Base-by-base conservation (phyloP, 495 filamentous ascomycete genomes). In the Extremus antarcticus region DNA sequence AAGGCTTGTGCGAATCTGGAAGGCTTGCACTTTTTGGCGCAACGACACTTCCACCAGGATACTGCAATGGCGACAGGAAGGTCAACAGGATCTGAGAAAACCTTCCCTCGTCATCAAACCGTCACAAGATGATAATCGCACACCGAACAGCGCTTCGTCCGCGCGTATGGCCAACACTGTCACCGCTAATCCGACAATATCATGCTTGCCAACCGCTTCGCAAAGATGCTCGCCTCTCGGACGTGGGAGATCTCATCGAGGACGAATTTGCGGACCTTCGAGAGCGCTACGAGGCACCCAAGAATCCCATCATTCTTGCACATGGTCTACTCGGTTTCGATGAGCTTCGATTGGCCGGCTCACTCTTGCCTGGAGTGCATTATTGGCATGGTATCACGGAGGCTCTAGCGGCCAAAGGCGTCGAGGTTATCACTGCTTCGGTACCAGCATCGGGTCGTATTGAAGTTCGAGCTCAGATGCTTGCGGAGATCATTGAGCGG, bases 321-420 rank as follows among this genome's bases (percentile, higher is more conserved):
- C 91, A 98, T 72, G 91, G 91, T 40, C 76, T 98, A 25, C 72
- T 98, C 38, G 91, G 91, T 35, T 98, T 98, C 68, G 83, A 89
- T 54, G 85, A 95, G 66, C 72, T 95, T 47, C 82, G 75, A 25
- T 70, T 94, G 3, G 84, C 80, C 9, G 86, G 88, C 13, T 73
- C 71, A 41, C 77, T 77, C 55, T 68, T 95, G 1, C 90, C 89
- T 0, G 78, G 83, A 2, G 80, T 97, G 21, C 80, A 86, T 38
- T 97, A 97, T 68, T 97, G 91, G 91, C 81, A 85, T 32, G 91
- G 91, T 0, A 95, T 97, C 57, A 81, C 78, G 35, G 85, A 92
- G 55, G 88, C 85, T 1, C 71, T 96, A 19, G 71, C 67, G 10
- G 77, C 82, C 45, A 84, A 86, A 57, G 82, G 82, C 2, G 75